Evolutionary conservation across 305 asterid genomes (phyloP).

Genomic region (Fraxinus nigra): DNA sequence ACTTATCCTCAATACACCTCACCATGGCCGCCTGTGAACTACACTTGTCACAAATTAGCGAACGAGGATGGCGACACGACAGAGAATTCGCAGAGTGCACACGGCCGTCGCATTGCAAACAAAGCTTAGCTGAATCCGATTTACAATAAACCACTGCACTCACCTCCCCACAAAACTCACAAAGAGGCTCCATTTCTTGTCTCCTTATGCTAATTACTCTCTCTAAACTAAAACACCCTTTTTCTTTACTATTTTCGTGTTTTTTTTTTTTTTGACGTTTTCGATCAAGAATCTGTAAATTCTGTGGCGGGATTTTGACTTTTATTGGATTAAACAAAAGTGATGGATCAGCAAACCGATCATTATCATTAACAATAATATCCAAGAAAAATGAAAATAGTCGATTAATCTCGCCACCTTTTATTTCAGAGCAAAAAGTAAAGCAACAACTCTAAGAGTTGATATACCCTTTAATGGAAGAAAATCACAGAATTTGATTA

Average conservation of each 20-base stretch:
- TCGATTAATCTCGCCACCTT: neutral
- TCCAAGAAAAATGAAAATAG: neutral
- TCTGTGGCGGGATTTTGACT: neutral
- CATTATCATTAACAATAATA: neutral
- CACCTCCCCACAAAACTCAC: conserved; percentile 54
- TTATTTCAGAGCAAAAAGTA: neutral
- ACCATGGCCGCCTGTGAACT: conserved; percentile 46
- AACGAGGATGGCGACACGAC: conserved; percentile 59
- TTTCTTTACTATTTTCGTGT: neutral
- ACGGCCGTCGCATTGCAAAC: conserved; percentile 54
- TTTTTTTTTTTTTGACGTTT: neutral
- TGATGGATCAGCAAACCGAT: neutral
- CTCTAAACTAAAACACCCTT: neutral
- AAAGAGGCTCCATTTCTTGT: conserved; percentile 32
- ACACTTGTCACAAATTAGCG: conserved; percentile 52
- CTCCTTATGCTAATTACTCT: neutral
- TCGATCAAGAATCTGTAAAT: neutral
- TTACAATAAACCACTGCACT: conserved; percentile 67
- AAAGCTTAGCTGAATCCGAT: conserved; percentile 61
- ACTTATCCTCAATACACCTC: conserved; percentile 52
- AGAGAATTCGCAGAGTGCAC: conserved; percentile 65
- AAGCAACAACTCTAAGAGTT: neutral
- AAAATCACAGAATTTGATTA: neutral
- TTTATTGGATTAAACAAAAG: neutral
- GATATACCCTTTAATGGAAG: neutral